A percentile compares a stretch with the other conserved stretches of the same genome.
phyloP scores from a whole-genome alignment of 768 basidiomycete species.

The Chlorophyllum brunneum region DNA sequence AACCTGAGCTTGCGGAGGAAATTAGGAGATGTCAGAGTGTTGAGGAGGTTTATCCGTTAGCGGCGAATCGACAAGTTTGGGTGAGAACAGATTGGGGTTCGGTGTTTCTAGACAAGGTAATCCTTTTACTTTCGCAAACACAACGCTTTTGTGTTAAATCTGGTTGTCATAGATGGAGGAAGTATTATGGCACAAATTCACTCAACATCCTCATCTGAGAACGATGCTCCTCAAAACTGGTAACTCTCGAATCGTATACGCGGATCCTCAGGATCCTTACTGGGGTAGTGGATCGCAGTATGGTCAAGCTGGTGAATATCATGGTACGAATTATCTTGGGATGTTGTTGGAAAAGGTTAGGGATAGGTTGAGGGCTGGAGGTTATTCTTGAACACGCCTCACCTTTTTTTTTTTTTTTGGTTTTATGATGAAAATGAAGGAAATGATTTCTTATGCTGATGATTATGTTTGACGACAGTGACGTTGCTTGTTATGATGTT shows the following conservation, averaged over 20 bases:
- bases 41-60: conserved; percentile 33
- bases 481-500: background rate
- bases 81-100: conserved; percentile 55
- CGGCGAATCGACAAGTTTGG: conserved; percentile 26
- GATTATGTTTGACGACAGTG: background rate
- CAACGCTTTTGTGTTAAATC: background rate
- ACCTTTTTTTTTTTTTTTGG: background rate
- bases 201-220: conserved; percentile 62
- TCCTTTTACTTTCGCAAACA: background rate
- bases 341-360: conserved; percentile 54
- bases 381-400: background rate
- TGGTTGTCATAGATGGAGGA: conserved; percentile 54
- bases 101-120: conserved; percentile 46
- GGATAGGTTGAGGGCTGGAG: conserved; percentile 33
- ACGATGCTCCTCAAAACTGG: conserved; percentile 51
- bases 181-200: conserved; percentile 64
- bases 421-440: background rate
- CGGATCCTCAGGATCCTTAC: conserved; percentile 51
- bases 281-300: conserved; percentile 57
- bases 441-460: background rate
- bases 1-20: conserved; percentile 49
- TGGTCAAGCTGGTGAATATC: conserved; percentile 14
- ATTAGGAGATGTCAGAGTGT: conserved; percentile 42
- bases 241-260: conserved; percentile 45
- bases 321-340: conserved; percentile 64